A percentile compares a stretch with the other conserved stretches of the same genome.
These are phyloP conservation scores for Cercophora scortea DNA, from an alignment of 495 filamentous ascomycete genomes.

Conservation along the genomic window DNA sequence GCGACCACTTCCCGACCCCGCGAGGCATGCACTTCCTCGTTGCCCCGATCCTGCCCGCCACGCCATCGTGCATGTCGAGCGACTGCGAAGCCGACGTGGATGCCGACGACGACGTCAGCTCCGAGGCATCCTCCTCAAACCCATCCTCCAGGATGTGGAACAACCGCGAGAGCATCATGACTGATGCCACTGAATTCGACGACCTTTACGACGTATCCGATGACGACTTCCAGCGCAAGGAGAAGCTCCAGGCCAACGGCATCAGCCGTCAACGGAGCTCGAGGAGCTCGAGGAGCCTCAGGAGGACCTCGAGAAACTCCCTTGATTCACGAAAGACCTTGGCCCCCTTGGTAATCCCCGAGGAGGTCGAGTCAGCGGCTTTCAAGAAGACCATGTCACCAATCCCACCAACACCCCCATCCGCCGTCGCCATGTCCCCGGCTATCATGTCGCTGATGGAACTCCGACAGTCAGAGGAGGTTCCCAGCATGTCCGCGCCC, in stretches of 20 bases:
- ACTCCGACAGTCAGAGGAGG: constrained; percentile 40
- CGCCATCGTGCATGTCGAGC: constrained; percentile 30
- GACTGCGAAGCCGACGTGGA: constrained; percentile 23
- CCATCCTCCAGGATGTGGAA: constrained; percentile 49
- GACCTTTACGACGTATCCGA: constrained; percentile 83
- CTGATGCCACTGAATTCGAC: constrained; percentile 62
- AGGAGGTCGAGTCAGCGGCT: constrained; percentile 14
- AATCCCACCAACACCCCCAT: constrained; percentile 66
- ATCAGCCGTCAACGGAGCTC: constrained; percentile 27
- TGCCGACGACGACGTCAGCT: constrained; percentile 38
- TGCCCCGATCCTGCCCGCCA: constrained; percentile 42
- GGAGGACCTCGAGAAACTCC: constrained; percentile 17
- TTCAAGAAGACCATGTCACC: constrained; percentile 46
- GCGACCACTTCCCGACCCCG: constrained; percentile 56
- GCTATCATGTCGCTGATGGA: constrained; percentile 59
- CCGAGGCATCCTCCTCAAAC: constrained; percentile 40
- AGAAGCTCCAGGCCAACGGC: constrained; percentile 24
- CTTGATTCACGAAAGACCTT: constrained; percentile 36
- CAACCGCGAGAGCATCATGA: constrained; percentile 41
- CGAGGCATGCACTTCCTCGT: constrained; percentile 49
- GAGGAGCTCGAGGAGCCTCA: constrained; percentile 12
- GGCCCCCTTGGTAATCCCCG: constrained; percentile 67
- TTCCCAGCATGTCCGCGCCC: constrained; percentile 68
- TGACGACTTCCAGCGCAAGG: constrained; percentile 33
- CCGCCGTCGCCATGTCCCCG: constrained; percentile 70